Base-by-base conservation (phyloP, 2,329 filamentous ascomycete species). In the Alternaria arborescens region DNA sequence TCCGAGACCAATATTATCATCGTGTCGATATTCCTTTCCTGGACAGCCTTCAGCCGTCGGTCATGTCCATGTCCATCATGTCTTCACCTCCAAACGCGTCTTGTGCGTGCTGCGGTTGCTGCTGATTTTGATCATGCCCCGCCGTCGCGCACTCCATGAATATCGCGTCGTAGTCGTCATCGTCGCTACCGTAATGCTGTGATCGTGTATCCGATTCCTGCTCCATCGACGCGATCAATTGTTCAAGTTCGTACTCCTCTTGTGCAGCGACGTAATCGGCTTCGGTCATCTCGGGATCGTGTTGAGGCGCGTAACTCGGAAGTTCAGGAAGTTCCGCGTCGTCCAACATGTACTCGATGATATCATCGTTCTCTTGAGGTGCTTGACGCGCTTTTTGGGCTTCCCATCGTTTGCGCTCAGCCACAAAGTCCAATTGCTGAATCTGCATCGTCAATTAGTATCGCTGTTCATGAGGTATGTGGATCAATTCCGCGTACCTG, bases 151-250 rank as follows among this genome's bases (percentile, higher is more conserved):
- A 72, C 66, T 92, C 88, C 81, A 87, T 86, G 73, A 97, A 88
- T 8, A 89, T 79, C 63, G 80, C 79, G 68, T 88, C 86, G 68
- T 88, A 88, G 63, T 88, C 86, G 36, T 84, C 83, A n/a, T 87
- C 86, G 62, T 88, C 86, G 66, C 84, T 84, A n/a, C 81, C 80
- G 46, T 81, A 78, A 42, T 77, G 70, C 66, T 73, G 73, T 62
- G 73, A 72, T 16, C 52, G 43, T 3, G 38, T 44, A 11, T 73
- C 67, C 30, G 64, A 42, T 26, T 60, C 69, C 20, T 72, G 70
- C 41, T 83, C 79, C 78, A 83, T 78, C n/a, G 77, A 74, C 32
- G 78, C 76, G 38, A 84, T 65, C 63, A 84, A 58, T 20, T 80
- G 81, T 48, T 82, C 76, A 59, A 84, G 60, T 60, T 83, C 82